Conservation (phyloP, 371 early-diverging fungal species). For the Mortierella sp. region DNA sequence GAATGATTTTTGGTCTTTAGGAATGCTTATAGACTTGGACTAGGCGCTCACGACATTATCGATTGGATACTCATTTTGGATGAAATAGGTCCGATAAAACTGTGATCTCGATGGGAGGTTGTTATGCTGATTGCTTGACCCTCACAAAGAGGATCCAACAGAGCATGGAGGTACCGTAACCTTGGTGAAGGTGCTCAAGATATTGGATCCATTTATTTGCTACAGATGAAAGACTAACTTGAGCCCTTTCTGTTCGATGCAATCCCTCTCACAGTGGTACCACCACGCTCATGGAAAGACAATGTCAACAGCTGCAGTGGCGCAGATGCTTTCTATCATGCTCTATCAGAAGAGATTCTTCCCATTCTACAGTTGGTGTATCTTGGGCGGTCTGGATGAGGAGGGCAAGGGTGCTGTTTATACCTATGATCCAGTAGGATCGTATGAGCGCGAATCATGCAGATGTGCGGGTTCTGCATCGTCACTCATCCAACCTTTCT, state of each 20-base stretch:
- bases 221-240: not conserved
- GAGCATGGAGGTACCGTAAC: slow-evolving; percentile 81
- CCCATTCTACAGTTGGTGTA: slow-evolving; percentile 97
- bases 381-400: slow-evolving; percentile 94
- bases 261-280: slow-evolving; percentile 77
- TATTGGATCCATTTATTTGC: not conserved
- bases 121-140: slow-evolving; percentile 95
- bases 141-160: slow-evolving; percentile 90
- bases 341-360: slow-evolving; percentile 98
- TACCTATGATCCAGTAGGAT: slow-evolving; percentile 98
- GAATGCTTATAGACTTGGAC: not conserved
- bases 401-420: slow-evolving; percentile 94
- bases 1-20: not conserved
- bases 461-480: slow-evolving; percentile 93
- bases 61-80: not conserved
- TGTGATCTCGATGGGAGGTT: slow-evolving; percentile 93
- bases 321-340: slow-evolving; percentile 96
- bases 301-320: slow-evolving; percentile 90
- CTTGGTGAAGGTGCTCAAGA: not conserved
- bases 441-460: slow-evolving; percentile 86
- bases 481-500: slow-evolving; percentile 96
- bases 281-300: slow-evolving; percentile 91
- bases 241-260: not conserved
- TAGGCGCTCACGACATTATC: not conserved
- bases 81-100: slow-evolving; percentile 78